Conservation (phyloP, 768 basidiomycete genomes). For the Leccinum pellstonianum region DNA sequence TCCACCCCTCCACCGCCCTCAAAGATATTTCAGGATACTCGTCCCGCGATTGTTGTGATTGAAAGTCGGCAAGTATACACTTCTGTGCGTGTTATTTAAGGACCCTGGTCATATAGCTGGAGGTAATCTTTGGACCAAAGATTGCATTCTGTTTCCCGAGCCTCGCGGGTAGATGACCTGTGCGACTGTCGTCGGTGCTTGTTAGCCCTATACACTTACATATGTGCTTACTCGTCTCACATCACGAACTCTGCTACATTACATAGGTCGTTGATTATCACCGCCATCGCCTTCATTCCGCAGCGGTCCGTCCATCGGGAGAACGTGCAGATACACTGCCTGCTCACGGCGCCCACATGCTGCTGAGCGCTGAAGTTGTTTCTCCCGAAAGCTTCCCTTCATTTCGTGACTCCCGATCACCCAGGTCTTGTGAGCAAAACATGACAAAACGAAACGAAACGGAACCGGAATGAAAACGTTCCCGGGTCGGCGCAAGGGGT, state of each 20-base stretch:
- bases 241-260: neutral
- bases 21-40: slow-evolving; percentile 29
- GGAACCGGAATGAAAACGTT: neutral
- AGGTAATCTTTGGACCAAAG: slow-evolving; percentile 2
- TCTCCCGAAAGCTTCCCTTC: too few species aligned
- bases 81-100: slow-evolving; percentile 8
- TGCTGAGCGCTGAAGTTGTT: too few species aligned
- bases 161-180: slow-evolving; percentile 16
- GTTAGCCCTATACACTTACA: neutral
- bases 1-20: neutral
- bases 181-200: neutral
- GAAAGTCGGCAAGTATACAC: neutral
- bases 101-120: slow-evolving; percentile 24
- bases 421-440: neutral
- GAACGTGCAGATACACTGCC: too few species aligned
- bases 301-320: too few species aligned
- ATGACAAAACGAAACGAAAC: neutral
- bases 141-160: slow-evolving; percentile 1
- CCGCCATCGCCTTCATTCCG: too few species aligned
- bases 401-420: neutral
- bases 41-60: slow-evolving; percentile 10
- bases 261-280: neutral
- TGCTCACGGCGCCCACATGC: too few species aligned
- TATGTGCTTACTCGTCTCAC: neutral
- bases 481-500: neutral